phyloP scores from a whole-genome alignment of 345 rosid species.

The Cardamine resedifolia region DNA sequence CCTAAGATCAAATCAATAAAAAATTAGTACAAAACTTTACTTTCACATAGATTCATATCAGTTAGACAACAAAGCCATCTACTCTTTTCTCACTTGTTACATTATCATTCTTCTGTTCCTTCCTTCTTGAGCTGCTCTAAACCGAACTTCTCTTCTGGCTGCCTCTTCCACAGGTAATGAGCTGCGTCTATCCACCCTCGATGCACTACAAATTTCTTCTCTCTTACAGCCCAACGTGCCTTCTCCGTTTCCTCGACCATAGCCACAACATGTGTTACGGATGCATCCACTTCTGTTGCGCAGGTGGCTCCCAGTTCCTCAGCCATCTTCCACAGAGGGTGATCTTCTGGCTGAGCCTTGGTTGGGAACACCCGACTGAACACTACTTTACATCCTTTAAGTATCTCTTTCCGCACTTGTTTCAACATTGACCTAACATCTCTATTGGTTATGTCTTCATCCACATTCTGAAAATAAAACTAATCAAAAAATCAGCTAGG shows the following conservation, averaged over 20 bases:
- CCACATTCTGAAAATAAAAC: constrained; percentile 27
- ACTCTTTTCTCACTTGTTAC: background rate
- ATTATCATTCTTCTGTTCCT: constrained; percentile 3
- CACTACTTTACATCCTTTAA: constrained; percentile 64
- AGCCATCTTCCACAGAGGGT: constrained; percentile 80
- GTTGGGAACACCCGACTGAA: constrained; percentile 86
- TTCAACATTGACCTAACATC: constrained; percentile 73
- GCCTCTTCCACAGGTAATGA: constrained; percentile 39
- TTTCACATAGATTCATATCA: background rate
- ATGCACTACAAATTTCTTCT: constrained; percentile 39
- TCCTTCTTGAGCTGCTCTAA: constrained; percentile 35
- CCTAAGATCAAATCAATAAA: too few relatives aligned
- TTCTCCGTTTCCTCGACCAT: constrained; percentile 38
- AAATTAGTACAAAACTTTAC: constrained; percentile 15
- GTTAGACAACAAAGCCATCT: background rate
- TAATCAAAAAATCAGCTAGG: background rate
- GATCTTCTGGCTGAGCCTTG: constrained; percentile 51
- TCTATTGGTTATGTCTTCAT: constrained; percentile 45
- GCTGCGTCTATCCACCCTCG: constrained; percentile 45
- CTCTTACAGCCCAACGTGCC: constrained; percentile 35
- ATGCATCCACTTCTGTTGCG: constrained; percentile 33
- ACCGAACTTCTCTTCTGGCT: constrained; percentile 43
- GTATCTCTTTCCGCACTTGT: constrained; percentile 55
- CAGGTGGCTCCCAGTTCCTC: constrained; percentile 44
- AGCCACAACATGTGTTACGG: constrained; percentile 42